A percentile compares a stretch with the other conserved stretches of the same genome.
Conservation (phyloP, 352 stramenopile genomes). For the Phytopythium litorale region DNA sequence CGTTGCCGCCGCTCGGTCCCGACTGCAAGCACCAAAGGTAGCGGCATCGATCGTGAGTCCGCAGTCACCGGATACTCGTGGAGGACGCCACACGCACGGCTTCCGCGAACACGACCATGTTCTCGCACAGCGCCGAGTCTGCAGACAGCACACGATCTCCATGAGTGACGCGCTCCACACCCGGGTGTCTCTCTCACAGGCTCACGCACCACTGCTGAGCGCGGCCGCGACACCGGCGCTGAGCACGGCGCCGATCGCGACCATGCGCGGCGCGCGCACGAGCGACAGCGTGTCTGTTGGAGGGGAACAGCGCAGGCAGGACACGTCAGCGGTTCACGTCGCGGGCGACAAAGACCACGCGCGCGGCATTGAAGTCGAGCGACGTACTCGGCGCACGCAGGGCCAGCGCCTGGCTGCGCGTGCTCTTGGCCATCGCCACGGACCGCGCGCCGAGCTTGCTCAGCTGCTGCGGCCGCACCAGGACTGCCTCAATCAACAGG, state of each 20-base stretch:
- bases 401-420: conserved; percentile 23
- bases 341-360: background rate
- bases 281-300: conserved; percentile 10
- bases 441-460: conserved; percentile 28
- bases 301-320: background rate
- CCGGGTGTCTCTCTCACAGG: conserved; percentile 1
- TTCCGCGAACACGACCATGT: conserved; percentile 31
- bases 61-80: background rate
- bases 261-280: conserved; percentile 16
- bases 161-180: no score
- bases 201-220: conserved; percentile 16
- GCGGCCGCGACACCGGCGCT: conserved; percentile 39
- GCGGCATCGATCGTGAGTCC: background rate
- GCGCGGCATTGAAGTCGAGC: background rate
- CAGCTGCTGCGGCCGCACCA: conserved; percentile 35
- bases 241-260: conserved; percentile 42
- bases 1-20: conserved; percentile 22
- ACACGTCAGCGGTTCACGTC: background rate
- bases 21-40: conserved; percentile 15
- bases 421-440: conserved; percentile 22
- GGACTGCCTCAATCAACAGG: conserved; percentile 14
- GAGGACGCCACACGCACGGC: conserved; percentile 14
- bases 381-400: conserved; percentile 23
- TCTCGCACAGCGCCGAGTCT: conserved; percentile 44
- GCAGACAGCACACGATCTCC: background rate